phyloP scores from a whole-genome alignment of 495 filamentous ascomycete species.

The Neurospora sp. region DNA sequence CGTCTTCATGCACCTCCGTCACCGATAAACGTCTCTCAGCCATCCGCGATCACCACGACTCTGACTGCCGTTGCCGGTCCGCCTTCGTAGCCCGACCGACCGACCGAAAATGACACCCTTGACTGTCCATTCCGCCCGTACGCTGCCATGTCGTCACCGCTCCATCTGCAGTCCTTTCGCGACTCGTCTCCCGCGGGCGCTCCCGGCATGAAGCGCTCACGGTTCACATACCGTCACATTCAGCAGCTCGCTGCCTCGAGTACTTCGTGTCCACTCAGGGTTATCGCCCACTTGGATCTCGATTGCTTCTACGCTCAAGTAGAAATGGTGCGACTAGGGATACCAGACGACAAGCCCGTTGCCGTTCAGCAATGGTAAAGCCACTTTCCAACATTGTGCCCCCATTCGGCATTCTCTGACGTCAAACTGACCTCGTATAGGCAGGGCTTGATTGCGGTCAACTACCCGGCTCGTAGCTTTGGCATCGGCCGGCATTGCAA shows the following conservation, averaged over 20 bases:
- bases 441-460: conserved; percentile 84
- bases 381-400: not conserved
- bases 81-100: not conserved
- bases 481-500: conserved; percentile 69
- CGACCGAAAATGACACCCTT: not conserved
- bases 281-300: conserved; percentile 86
- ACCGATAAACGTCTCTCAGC: not conserved
- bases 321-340: conserved; percentile 76
- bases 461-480: conserved; percentile 78
- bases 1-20: not conserved
- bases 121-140: conserved; percentile 19
- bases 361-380: conserved; percentile 80
- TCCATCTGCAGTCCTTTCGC: conserved; percentile 18
- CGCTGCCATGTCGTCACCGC: conserved; percentile 19
- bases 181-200: conserved; percentile 29
- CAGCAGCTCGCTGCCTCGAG: conserved; percentile 61
- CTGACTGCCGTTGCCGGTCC: not conserved
- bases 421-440: conserved; percentile 17
- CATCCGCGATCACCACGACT: not conserved
- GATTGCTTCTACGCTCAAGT: conserved; percentile 99
- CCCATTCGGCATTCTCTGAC: not conserved
- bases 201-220: conserved; percentile 45
- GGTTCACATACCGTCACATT: conserved; percentile 79
- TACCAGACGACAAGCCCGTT: conserved; percentile 65
- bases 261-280: conserved; percentile 66